These are phyloP conservation scores for Potentilla sterilis DNA, from an alignment of 306 rosid genomes.

Conservation along the genomic window DNA sequence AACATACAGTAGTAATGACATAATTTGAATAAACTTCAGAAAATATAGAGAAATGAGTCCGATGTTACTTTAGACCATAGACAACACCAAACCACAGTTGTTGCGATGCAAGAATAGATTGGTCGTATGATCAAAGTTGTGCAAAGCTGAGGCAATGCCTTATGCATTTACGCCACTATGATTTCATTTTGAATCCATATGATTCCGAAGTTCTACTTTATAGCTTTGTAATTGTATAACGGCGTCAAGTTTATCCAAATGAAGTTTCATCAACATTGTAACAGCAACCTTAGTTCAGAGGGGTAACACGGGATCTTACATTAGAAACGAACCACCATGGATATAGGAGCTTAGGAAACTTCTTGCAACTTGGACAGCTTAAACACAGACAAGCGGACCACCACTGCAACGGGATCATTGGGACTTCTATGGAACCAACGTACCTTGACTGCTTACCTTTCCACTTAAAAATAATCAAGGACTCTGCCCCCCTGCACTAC, in stretches of 20 bases:
- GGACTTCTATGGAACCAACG: neutral
- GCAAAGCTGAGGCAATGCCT: neutral
- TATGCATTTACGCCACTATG: neutral
- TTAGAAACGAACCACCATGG: no score
- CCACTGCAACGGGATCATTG: neutral
- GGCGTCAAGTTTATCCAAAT: neutral
- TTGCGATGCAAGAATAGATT: neutral
- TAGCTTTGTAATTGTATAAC: neutral
- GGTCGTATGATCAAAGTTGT: neutral
- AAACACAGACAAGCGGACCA: neutral
- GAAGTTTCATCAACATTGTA: conserved; percentile 1
- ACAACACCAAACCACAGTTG: no score
- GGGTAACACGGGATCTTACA: neutral
- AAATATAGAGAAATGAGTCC: neutral
- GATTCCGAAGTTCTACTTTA: neutral
- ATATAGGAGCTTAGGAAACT: no score
- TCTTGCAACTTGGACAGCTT: conserved; percentile 3
- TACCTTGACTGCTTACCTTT: neutral
- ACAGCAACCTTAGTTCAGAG: neutral
- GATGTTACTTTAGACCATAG: neutral
- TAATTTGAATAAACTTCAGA: neutral
- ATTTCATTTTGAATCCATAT: neutral
- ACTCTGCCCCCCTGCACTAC: neutral
- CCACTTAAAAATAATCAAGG: neutral
- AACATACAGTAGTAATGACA: neutral